Percentiles rank a stretch among this genome's conserved stretches.
phyloP scores from a whole-genome alignment of 805 yeast species.

The Saccharomycopsis babjevae region DNA sequence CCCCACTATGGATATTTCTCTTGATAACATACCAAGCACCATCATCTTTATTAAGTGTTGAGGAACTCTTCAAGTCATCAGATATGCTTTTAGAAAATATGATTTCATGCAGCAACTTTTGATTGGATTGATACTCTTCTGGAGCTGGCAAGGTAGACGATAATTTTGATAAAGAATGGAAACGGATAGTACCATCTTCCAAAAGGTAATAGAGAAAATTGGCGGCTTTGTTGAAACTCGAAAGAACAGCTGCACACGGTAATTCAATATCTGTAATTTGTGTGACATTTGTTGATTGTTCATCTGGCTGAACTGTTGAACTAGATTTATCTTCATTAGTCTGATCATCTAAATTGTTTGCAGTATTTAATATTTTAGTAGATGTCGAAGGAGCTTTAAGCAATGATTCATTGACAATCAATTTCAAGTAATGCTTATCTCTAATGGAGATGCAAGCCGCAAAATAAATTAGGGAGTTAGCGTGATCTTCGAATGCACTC shows the following conservation, averaged over 20 bases:
- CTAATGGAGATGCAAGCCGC: constrained; percentile 9
- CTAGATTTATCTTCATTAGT: neutral
- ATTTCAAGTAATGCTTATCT: constrained; percentile 10
- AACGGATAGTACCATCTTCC: neutral
- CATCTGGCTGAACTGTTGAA: neutral
- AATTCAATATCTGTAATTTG: neutral
- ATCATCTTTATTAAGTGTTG: neutral
- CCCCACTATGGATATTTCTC: neutral
- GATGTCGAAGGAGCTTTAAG: neutral
- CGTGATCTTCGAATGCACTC: constrained; percentile 14
- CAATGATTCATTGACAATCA: constrained; percentile 5
- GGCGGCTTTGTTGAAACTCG: neutral
- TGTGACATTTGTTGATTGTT: neutral
- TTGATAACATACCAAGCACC: neutral
- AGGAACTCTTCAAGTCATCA: neutral
- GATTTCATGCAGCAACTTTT: neutral
- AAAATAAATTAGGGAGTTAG: constrained; percentile 2
- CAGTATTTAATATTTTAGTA: neutral
- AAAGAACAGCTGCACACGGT: neutral
- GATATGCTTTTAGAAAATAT: neutral
- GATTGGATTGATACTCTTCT: neutral
- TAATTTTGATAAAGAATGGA: neutral
- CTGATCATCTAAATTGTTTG: neutral
- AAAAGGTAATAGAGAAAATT: neutral
- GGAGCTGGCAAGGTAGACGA: neutral